These are phyloP conservation scores for Penicillium palitans DNA, from an alignment of 2,329 filamentous ascomycete genomes.

Conservation along the genomic window DNA sequence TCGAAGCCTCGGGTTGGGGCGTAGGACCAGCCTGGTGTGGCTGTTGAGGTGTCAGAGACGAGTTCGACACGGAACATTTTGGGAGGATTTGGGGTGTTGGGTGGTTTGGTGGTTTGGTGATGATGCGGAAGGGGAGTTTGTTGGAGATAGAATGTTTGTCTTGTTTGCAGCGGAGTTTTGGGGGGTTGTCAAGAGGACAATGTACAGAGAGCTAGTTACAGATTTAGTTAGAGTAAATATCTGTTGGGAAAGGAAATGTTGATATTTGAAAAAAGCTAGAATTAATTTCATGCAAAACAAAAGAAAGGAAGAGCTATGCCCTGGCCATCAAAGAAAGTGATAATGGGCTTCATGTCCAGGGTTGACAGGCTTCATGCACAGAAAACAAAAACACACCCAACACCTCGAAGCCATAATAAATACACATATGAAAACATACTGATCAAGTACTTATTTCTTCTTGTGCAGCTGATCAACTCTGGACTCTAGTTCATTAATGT, in stretches of 20 bases:
- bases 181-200: not conserved
- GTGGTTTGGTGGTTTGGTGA: not conserved
- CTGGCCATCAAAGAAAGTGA: not conserved
- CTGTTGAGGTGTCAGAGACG: conserved; percentile 67
- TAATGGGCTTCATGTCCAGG: not conserved
- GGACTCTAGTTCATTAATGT: conserved; percentile 78
- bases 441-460: conserved; percentile 56
- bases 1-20: conserved; percentile 72
- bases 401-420: conserved; percentile 13
- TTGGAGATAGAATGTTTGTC: conserved; percentile 19
- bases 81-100: not conserved
- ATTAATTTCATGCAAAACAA: not conserved
- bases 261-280: not conserved
- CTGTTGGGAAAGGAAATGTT: not conserved
- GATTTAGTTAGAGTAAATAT: not conserved
- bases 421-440: conserved; percentile 1
- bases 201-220: not conserved
- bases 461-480: conserved; percentile 69
- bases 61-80: conserved; percentile 75
- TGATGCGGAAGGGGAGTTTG: conserved; percentile 7
- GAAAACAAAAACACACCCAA: conserved; percentile 7
- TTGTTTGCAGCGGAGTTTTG: conserved; percentile 18
- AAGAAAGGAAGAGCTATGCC: not conserved
- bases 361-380: conserved; percentile 6
- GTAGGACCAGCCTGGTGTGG: conserved; percentile 88